Evolutionary conservation across 495 filamentous ascomycete species (phyloP), one percentile per base, ranked within the genome.

Genomic region (Lichenothelia convexa): DNA sequence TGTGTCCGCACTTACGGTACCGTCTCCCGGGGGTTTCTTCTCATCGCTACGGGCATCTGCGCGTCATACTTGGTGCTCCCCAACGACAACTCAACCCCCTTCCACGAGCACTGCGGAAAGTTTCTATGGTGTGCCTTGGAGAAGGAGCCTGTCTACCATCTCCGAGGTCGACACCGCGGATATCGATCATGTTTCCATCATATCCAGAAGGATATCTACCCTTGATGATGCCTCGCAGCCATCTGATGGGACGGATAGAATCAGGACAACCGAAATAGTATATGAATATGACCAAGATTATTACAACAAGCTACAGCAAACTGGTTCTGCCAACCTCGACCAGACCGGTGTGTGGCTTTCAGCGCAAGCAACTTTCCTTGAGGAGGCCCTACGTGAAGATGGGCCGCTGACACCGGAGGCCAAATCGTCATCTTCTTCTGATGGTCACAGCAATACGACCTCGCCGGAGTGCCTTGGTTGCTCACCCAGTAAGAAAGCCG

Each of bases 11-110:
- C 45, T 61, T 3, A 52, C 49, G 8, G 83, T 94, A 33, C 85
- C 85, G 2, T 92, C 85, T 1, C 85, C 85, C 0, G 80, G 82
- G 18, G 81, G 80, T 0, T 93, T 94, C 63, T 94, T 94, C 53
- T 76, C 81, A 15, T 82, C 79, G 0, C 65, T 94, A 13, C 76
- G 68, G 12, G 63, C 70, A 1, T 66, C 71, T 33, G 71, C 74
- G 21, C 68, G 83, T 35, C 72, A 78, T 47, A 89, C 84, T 3
- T 94, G 85, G 85, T 54, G 21, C 5, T 27, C 24, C 7, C 24
- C 7, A 27, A 13, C 7, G 13, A 27, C 24, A 27, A 13, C 7
- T 27, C n/a, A n/a, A n/a, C 69, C 67, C 2, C 80, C 78, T 0
- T 76, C 81, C 1, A 83, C 81, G 2, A 79, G 78, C 20, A 80